Conservation (phyloP, 306 rosid species). For the Lathyrus sativus region DNA sequence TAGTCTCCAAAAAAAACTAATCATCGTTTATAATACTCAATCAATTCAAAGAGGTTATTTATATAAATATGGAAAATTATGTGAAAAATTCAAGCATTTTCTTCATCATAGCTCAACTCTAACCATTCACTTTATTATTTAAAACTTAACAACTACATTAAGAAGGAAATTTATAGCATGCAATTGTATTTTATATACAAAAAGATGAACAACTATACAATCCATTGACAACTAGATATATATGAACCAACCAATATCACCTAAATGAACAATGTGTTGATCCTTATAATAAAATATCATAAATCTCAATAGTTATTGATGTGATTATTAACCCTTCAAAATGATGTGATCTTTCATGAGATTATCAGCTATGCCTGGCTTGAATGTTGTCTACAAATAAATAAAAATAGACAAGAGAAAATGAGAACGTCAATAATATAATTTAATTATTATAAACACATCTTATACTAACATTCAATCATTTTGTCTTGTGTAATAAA, state of each 20-base stretch:
- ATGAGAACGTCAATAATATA: background rate
- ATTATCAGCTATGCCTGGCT: slow-evolving; percentile 43
- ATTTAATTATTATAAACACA: background rate
- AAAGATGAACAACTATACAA: slow-evolving; percentile 25
- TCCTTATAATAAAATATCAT: background rate
- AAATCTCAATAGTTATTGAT: slow-evolving; percentile 25
- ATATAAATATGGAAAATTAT: slow-evolving; percentile 10
- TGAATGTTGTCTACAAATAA: slow-evolving; percentile 45
- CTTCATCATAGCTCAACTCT: slow-evolving; percentile 2
- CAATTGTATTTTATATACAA: slow-evolving; percentile 2
- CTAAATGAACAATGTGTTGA: slow-evolving; percentile 34
- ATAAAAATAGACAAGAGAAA: background rate
- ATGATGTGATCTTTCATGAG: slow-evolving; percentile 31
- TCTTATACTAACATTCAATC: background rate
- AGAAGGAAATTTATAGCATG: background rate
- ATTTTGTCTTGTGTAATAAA: background rate
- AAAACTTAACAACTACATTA: background rate
- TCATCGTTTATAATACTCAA: slow-evolving; percentile 30
- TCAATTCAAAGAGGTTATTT: slow-evolving; percentile 15
- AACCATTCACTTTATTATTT: slow-evolving; percentile 19
- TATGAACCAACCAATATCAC: slow-evolving; percentile 5
- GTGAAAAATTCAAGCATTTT: slow-evolving; percentile 27
- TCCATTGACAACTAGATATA: slow-evolving; percentile 17
- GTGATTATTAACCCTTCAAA: slow-evolving; percentile 19
- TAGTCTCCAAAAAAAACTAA: slow-evolving; percentile 38